A percentile compares a stretch with the other conserved stretches of the same genome.
Conservation (phyloP, 495 filamentous ascomycete genomes). For the Tuber melanosporum region DNA sequence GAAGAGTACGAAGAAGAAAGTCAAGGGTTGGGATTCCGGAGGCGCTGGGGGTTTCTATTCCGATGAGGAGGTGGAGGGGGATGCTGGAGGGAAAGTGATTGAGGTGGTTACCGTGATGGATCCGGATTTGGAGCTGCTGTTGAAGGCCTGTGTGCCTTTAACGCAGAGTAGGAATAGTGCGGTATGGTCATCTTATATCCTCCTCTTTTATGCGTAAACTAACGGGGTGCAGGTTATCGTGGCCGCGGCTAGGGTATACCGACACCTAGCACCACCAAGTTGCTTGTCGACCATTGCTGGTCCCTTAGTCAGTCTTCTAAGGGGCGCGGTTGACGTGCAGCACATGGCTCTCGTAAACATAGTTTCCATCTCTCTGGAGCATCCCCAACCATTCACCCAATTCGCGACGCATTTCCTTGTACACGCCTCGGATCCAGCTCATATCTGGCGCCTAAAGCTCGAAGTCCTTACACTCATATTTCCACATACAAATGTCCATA, state of each 20-base stretch:
- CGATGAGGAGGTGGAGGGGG: constrained; percentile 51
- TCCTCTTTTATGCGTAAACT: not conserved
- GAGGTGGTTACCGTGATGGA: constrained; percentile 61
- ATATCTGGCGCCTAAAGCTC: constrained; percentile 82
- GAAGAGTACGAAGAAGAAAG: constrained; percentile 53
- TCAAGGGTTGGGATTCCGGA: constrained; percentile 39
- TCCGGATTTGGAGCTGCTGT: constrained; percentile 73
- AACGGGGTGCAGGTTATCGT: constrained; percentile 57
- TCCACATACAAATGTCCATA: constrained; percentile 64
- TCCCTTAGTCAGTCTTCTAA: constrained; percentile 75
- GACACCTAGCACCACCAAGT: constrained; percentile 68
- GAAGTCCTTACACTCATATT: constrained; percentile 86
- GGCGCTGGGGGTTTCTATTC: constrained; percentile 72
- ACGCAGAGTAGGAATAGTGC: constrained; percentile 87
- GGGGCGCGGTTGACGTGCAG: constrained; percentile 77
- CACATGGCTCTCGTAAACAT: constrained; percentile 89
- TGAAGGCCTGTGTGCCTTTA: constrained; percentile 73
- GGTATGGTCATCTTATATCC: constrained; percentile 39
- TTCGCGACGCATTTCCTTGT: constrained; percentile 85
- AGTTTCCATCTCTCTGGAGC: constrained; percentile 70
- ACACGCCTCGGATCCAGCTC: constrained; percentile 68
- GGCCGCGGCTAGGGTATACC: constrained; percentile 75
- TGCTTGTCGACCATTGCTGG: constrained; percentile 68
- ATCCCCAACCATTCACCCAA: constrained; percentile 69
- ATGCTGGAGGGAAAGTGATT: constrained; percentile 46